phyloP scores from a whole-genome alignment of 2,329 filamentous ascomycete genomes.

The Xylariaceae sp. region DNA sequence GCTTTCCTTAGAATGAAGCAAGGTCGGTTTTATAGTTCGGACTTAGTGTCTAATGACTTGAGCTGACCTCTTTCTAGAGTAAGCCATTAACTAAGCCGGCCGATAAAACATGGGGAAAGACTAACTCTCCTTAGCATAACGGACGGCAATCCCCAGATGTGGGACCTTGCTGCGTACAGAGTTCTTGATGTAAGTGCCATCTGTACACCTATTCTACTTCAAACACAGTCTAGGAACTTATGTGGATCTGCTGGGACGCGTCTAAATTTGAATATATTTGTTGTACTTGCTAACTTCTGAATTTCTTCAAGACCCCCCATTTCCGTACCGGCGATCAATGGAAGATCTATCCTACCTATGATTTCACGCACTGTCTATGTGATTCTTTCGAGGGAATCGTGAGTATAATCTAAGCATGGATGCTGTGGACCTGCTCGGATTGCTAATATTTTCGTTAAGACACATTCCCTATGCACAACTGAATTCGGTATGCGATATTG shows the following conservation, averaged over 20 bases:
- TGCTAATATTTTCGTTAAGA: slow-evolving; percentile 39
- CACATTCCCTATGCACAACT: slow-evolving; percentile 89
- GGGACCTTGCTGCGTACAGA: slow-evolving; percentile 91
- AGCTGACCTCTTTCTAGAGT: slow-evolving; percentile 18
- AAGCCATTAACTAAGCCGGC: background rate
- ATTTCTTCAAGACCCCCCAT: slow-evolving; percentile 61
- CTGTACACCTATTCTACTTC: background rate
- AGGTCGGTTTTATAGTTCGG: slow-evolving; percentile 43
- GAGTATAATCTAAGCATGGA: slow-evolving; percentile 2
- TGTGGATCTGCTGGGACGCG: background rate
- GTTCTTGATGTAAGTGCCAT: slow-evolving; percentile 54
- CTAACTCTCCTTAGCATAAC: slow-evolving; percentile 52
- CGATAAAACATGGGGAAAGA: background rate
- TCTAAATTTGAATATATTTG: background rate
- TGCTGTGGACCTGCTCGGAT: background rate
- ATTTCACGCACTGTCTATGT: slow-evolving; percentile 87
- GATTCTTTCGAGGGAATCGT: slow-evolving; percentile 86
- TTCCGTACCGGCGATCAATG: slow-evolving; percentile 80
- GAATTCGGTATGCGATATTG: slow-evolving; percentile 64
- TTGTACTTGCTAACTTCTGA: background rate
- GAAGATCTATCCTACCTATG: slow-evolving; percentile 95
- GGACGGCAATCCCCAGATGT: slow-evolving; percentile 83
- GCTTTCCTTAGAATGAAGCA: slow-evolving; percentile 94
- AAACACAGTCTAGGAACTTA: background rate
- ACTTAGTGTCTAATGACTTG: background rate